Conservation (phyloP, 139 green algal genomes). For the Raphidocelis subcapitata region DNA sequence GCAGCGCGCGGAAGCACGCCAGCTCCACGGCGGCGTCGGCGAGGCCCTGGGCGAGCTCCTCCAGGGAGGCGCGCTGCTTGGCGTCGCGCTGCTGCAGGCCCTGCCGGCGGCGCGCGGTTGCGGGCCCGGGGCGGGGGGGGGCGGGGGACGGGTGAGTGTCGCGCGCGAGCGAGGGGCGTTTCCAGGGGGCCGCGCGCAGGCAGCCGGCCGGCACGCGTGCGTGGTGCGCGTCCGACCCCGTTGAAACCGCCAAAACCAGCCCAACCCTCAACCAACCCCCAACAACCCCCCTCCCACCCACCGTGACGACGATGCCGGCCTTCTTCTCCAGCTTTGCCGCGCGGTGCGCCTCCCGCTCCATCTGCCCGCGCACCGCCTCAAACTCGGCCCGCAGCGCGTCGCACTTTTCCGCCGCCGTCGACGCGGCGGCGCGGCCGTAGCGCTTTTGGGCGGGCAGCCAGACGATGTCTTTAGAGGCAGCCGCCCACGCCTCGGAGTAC, state of each 20-base stretch:
- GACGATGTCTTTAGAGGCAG: slow-evolving; percentile 60
- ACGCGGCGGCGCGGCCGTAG: slow-evolving; percentile 51
- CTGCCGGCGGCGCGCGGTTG: not conserved
- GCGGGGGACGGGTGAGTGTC: no score
- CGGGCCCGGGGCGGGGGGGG: no score
- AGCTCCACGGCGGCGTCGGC: slow-evolving; percentile 40
- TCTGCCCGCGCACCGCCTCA: slow-evolving; percentile 58
- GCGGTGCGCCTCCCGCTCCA: slow-evolving; percentile 71
- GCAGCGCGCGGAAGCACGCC: slow-evolving; percentile 56
- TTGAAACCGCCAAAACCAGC: no score
- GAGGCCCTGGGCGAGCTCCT: slow-evolving; percentile 32
- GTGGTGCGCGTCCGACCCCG: no score
- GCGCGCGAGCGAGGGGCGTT: no score
- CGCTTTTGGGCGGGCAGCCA: slow-evolving; percentile 56
- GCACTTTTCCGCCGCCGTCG: slow-evolving; percentile 52
- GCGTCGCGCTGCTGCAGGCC: slow-evolving; percentile 44
- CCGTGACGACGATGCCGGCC: slow-evolving; percentile 37
- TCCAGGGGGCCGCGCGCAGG: no score
- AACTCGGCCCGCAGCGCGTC: slow-evolving; percentile 58
- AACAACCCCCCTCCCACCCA: slow-evolving; percentile 24
- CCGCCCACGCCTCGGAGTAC: slow-evolving; percentile 58
- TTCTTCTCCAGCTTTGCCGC: slow-evolving; percentile 81
- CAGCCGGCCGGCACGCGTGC: no score
- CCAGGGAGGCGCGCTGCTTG: slow-evolving; percentile 34
- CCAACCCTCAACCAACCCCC: no score